Conservation (phyloP, 371 early-diverging fungal species). For the Rhizopus arrhizus region DNA sequence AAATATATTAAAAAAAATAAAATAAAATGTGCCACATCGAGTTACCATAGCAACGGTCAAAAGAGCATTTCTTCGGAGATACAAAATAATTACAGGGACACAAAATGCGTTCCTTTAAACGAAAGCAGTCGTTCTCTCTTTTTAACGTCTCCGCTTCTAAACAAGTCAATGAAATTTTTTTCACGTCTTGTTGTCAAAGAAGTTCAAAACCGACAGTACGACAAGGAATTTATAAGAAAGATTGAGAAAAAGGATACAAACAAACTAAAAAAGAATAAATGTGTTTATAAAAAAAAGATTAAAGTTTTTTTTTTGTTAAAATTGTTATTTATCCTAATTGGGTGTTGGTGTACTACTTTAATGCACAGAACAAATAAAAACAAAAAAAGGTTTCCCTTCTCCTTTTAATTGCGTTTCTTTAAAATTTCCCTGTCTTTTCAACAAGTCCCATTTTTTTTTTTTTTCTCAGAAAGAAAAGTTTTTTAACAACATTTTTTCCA, state of each 20-base stretch:
- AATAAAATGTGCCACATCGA: not conserved
- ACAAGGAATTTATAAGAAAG: too few species aligned
- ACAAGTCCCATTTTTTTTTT: conserved; percentile 5
- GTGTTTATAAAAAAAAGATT: not conserved
- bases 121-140: not conserved
- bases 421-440: conserved; percentile 5
- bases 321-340: conserved; percentile 8
- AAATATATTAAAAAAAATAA: too few species aligned
- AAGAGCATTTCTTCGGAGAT: not conserved
- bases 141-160: conserved; percentile 1
- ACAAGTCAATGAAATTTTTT: not conserved
- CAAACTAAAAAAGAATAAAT: not conserved
- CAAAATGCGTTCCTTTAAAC: conserved; percentile 5
- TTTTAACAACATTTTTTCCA: conserved; percentile 6
- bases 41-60: not conserved
- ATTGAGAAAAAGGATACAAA: not conserved
- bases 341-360: conserved; percentile 3
- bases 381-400: conserved; percentile 3
- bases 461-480: not conserved
- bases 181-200: not conserved
- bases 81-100: not conserved
- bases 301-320: conserved; percentile 2
- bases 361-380: conserved; percentile 7
- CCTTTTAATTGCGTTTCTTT: conserved; percentile 5
- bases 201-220: too few species aligned